Percentiles rank a stretch among this genome's conserved stretches.
Evolutionary conservation across 1,139 yeast species (phyloP).

Genomic region (Diutina pseudorugosa): DNA sequence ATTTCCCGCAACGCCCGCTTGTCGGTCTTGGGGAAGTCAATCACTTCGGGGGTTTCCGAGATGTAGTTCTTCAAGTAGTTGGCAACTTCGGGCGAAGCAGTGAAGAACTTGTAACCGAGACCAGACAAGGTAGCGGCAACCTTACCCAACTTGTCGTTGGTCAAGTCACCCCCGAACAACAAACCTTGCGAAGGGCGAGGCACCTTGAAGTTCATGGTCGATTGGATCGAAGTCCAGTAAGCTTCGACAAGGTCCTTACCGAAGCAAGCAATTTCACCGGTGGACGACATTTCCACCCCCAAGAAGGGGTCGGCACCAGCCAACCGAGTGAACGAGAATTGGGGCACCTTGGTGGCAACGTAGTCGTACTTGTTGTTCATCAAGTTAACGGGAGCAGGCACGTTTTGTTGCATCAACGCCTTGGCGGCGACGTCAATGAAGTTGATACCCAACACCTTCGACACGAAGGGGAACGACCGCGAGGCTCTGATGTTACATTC

Average conservation of each 20-base stretch:
- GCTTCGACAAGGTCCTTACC: slow-evolving; percentile 81
- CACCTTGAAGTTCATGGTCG: slow-evolving; percentile 91
- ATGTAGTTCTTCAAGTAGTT: slow-evolving; percentile 46
- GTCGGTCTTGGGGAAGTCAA: slow-evolving; percentile 86
- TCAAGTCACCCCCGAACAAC: slow-evolving; percentile 85
- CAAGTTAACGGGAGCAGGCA: slow-evolving; percentile 58
- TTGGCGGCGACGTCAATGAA: slow-evolving; percentile 90
- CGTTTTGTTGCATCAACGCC: slow-evolving; percentile 65
- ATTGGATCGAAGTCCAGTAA: slow-evolving; percentile 94
- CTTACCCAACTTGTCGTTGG: slow-evolving; percentile 54
- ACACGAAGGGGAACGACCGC: slow-evolving; percentile 96
- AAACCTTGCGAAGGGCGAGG: slow-evolving; percentile 87
- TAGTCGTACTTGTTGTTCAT: slow-evolving; percentile 51
- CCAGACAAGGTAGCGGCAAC: slow-evolving; percentile 62
- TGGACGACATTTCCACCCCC: slow-evolving; percentile 98
- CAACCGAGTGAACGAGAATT: slow-evolving; percentile 91
- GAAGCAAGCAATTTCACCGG: slow-evolving; percentile 97
- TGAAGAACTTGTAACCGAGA: slow-evolving; percentile 72
- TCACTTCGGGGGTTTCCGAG: slow-evolving; percentile 42
- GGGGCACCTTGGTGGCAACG: slow-evolving; percentile 96
- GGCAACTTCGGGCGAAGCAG: slow-evolving; percentile 64
- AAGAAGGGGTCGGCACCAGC: slow-evolving; percentile 98
- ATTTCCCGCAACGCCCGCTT: slow-evolving; percentile 89
- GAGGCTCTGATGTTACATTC: slow-evolving; percentile 98
- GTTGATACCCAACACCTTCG: slow-evolving; percentile 88